Base-by-base conservation (phyloP, 2,329 filamentous ascomycete species). In the Sporothrix globosa region DNA sequence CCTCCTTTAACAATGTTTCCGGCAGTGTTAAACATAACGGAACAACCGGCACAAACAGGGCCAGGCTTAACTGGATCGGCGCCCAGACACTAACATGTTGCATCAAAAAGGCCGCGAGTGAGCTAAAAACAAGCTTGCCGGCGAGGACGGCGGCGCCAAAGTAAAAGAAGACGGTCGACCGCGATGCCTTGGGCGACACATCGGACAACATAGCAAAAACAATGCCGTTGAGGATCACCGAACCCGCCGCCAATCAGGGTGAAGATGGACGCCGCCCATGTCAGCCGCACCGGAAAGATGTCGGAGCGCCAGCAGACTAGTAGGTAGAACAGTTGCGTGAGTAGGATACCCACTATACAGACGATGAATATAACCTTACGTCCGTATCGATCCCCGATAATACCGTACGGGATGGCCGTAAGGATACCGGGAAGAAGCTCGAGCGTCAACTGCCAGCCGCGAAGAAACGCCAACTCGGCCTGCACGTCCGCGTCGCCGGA, bases 201-300 rank as follows among this genome's bases (percentile, higher is more conserved):
- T 68, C 67, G 24, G 67, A 44, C 53, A 68, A n/a, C n/a, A 67
- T 56, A 9, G 65, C 24, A 41, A 52, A 67, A 3, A 67, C 34
- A 24, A 67, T 67, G 50, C 65, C 65, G 46, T 67, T 67, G 50
- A 67, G 65, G 13, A 67, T 41, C n/a, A 68, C 67, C 14, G 67
- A 21, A 21, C 13, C 67, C 67, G 24, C 67, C 67, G 5, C 67
- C 67, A 21, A 68, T 41, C 9, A 68, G 24, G 30, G 44, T 56
- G 21, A 24, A 21, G 17, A 34, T 2, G n/a, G 61, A 52, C 17
- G 61, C 46, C n/a, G 46, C 21, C 61, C 61, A 66, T 1, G 61
- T 66, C 24, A 66, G 21, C 21, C 61, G 61, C 48, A 68, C n/a
- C 5, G 67, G 52, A n/a, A 53, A 58, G 19, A 67, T 34, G 27